Evolutionary conservation across 2,329 filamentous ascomycete species (phyloP), one percentile per base, ranked within the genome.

Genomic region (Colletotrichum tamarilloi): DNA sequence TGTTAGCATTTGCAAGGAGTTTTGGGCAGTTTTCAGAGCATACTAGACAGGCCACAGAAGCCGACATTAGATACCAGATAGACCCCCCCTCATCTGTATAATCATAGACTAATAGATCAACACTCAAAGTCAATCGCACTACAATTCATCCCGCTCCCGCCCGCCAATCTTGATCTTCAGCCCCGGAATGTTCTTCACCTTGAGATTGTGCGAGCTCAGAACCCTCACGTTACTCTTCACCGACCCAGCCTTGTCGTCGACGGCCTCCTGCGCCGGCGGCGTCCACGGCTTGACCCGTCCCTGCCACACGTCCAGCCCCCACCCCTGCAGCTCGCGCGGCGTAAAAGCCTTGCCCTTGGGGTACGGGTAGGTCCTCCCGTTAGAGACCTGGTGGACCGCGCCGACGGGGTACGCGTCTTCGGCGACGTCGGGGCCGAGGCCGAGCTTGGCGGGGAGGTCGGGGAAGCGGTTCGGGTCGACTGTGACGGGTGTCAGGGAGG

Each of bases 281-380:
- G 75, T 77, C 82, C 81, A 84, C 2, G 81, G 79, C 75, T 79
- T 80, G 59, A 83, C 74, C 7, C 79, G 75, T 4, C 80, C 82
- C 64, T 83, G 80, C 77, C 80, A 83, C 16, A 84, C 82, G 32
- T 83, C 81, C 14, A 83, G 67, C 1, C 81, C 82, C 81, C 81
- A 84, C 57, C 77, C 75, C 72, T 82, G 80, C 46, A 84, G 62
- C 38, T 79, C 76, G 26, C 64, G 69, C 16, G 77, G 73, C 26
- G 77, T 78, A 57, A 81, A 74, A 19, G 77, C 79, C 35, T 71
- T 68, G 22, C 77, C 81, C 38, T 78, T 77, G n/a, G 82, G 82
- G 62, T 82, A 83, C 24, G 78, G 81, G 53, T 81, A 84, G 38
- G 83, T 76, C 19, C 77, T 76, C 68, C 82, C 78, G 30, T 77